phyloP scores from a whole-genome alignment of 768 basidiomycete genomes.

The Tulasnella sp. region DNA sequence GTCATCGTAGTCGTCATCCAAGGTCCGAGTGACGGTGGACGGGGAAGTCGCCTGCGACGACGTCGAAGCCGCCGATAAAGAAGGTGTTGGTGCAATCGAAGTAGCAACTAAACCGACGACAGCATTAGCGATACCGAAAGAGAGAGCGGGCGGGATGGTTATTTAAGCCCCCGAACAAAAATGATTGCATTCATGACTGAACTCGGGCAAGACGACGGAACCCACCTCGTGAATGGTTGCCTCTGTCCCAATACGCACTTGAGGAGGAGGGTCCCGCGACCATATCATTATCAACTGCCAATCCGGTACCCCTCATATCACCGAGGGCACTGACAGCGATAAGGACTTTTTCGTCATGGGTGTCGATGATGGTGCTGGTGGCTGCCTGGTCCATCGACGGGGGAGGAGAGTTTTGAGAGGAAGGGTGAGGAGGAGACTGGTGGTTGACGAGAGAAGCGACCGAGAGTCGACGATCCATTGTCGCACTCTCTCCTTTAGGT shows the following conservation, averaged over 20 bases:
- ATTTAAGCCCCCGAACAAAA: not conserved
- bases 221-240: conserved; percentile 19
- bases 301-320: conserved; percentile 54
- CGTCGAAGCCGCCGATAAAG: conserved; percentile 32
- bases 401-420: conserved; percentile 3
- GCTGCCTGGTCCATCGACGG: not conserved
- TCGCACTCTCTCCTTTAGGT: conserved; percentile 15
- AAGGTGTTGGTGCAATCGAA: conserved; percentile 30
- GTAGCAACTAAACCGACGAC: conserved; percentile 12
- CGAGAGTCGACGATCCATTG: conserved; percentile 22
- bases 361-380: conserved; percentile 23
- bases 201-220: not conserved
- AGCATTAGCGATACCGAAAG: not conserved
- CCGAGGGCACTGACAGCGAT: conserved; percentile 75
- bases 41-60: conserved; percentile 30
- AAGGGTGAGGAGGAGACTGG: conserved; percentile 1
- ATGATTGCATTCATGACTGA: conserved; percentile 8
- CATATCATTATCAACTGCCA: conserved; percentile 16
- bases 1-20: conserved; percentile 33
- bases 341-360: conserved; percentile 63
- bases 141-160: conserved; percentile 4
- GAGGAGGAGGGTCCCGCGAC: conserved; percentile 4
- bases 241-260: conserved; percentile 16
- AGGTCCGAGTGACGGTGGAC: conserved; percentile 23
- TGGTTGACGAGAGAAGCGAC: conserved; percentile 25